These are phyloP conservation scores for Phialophora verrucosa DNA, from an alignment of 2,329 filamentous ascomycete species.

Conservation along the genomic window DNA sequence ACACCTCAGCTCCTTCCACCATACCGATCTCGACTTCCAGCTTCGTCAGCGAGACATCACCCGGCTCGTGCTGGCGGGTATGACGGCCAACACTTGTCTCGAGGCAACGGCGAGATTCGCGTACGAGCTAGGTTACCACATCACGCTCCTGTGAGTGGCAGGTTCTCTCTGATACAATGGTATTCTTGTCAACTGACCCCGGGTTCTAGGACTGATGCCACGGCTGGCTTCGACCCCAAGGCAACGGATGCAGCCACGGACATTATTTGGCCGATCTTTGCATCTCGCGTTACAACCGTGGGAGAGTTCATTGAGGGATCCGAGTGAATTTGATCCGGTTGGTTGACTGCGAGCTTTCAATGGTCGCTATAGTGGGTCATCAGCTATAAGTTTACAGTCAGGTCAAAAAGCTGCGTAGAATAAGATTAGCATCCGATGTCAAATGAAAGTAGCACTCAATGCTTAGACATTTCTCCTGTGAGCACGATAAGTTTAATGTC, in stretches of 20 bases:
- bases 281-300: slow-evolving; percentile 15
- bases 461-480: too few relatives aligned
- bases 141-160: slow-evolving; percentile 13
- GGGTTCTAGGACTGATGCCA: slow-evolving; percentile 9
- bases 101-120: slow-evolving; percentile 46
- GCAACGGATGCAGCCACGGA: slow-evolving; percentile 15
- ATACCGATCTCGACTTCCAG: slow-evolving; percentile 47
- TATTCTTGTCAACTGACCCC: neutral
- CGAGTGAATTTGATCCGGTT: neutral
- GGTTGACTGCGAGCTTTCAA: neutral
- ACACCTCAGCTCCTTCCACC: slow-evolving; percentile 43
- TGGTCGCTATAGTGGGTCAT: neutral
- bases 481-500: too few relatives aligned
- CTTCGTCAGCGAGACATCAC: slow-evolving; percentile 45
- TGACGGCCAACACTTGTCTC: slow-evolving; percentile 45
- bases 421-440: too few relatives aligned
- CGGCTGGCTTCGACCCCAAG: slow-evolving; percentile 15
- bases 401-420: too few relatives aligned
- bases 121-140: slow-evolving; percentile 40
- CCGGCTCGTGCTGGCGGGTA: slow-evolving; percentile 43
- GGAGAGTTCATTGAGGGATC: slow-evolving; percentile 6
- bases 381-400: neutral
- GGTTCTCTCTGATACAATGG: neutral
- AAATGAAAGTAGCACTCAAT: too few relatives aligned
- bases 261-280: slow-evolving; percentile 21